Base-by-base conservation (phyloP, 2,329 filamentous ascomycete species). In the Colletotrichum sp. region DNA sequence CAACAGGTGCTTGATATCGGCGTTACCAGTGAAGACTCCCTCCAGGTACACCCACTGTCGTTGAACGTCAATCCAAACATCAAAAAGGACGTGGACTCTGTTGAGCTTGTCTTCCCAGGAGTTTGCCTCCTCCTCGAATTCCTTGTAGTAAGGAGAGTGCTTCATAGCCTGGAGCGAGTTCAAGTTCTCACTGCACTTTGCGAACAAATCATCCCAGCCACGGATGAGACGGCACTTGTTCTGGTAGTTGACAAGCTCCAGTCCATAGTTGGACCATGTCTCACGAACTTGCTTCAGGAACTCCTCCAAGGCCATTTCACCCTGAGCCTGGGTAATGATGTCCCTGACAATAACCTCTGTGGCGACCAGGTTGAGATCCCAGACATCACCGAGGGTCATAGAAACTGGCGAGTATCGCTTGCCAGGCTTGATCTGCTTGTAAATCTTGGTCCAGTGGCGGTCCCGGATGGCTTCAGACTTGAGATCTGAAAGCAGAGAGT, bases 51-150 rank as follows among this genome's bases (percentile, higher is more conserved):
- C 97, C 97, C 97, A 99, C 85, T 99, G 97, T 75, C 97, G 93
- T 83, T 99, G 97, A n/a, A 99, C 97, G 84, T 99, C 97, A 79
- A 99, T 99, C 97, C 97, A 99, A 18, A 99, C 96, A 82, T 99
- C 97, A 80, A 99, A 99, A 12, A 99, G 90, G 18, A 99, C 95
- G 81, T 99, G 97, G 4, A 99, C 95, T 59, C 97, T 92, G 83
- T 98, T 99, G 31, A 99, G 90, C 83, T 98, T 98, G 84, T 99
- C 97, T 84, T 99, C 97, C 97, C 97, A 99, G 1, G 94, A 91
- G 1, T 95, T 94, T 8, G 97, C 97, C 78, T 99, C 97, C 79
- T 99, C 97, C 82, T 99, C 97, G 76, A 99, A 99, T 79, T 98
- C 96, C 83, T 98, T 98, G 89, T 98, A 99, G 84, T 99, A 99